phyloP scores from a whole-genome alignment of 805 yeast genomes.

The Myxozyma geophila region DNA sequence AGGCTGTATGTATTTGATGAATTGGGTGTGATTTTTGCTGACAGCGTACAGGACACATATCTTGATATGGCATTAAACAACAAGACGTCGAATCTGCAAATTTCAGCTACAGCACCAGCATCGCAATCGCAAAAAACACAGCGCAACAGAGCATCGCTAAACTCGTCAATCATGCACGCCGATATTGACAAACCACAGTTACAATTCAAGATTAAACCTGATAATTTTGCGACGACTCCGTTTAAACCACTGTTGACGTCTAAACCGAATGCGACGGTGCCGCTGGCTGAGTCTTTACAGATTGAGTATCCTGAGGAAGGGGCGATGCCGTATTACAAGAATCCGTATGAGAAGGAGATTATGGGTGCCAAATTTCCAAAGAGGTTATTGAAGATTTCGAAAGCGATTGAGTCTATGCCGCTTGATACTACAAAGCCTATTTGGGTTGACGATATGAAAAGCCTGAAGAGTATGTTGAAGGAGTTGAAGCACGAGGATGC shows the following conservation, averaged over 20 bases:
- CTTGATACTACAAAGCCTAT: constrained; percentile 64
- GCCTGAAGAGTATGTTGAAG: constrained; percentile 58
- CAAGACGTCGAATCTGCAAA: constrained; percentile 43
- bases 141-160: constrained; percentile 31
- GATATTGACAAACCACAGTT: constrained; percentile 69
- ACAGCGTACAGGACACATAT: constrained; percentile 30
- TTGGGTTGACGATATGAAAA: constrained; percentile 70
- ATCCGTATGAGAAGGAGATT: constrained; percentile 17
- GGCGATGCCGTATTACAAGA: constrained; percentile 22
- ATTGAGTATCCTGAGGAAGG: constrained; percentile 34
- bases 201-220: constrained; percentile 60
- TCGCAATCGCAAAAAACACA: constrained; percentile 49
- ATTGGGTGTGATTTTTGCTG: constrained; percentile 4
- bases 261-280: constrained; percentile 70
- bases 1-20: constrained; percentile 46
- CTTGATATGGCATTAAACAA: constrained; percentile 41
- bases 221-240: constrained; percentile 71
- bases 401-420: constrained; percentile 58
- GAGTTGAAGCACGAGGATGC: constrained; percentile 58
- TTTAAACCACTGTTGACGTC: constrained; percentile 72
- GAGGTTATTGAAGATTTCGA: constrained; percentile 1
- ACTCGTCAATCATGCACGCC: constrained; percentile 33
- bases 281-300: constrained; percentile 56
- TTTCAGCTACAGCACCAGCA: not conserved
- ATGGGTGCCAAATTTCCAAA: constrained; percentile 14